Percentiles rank a stretch among this genome's conserved stretches.
phyloP scores from a whole-genome alignment of 495 filamentous ascomycete genomes.

The Parmelia sp. region DNA sequence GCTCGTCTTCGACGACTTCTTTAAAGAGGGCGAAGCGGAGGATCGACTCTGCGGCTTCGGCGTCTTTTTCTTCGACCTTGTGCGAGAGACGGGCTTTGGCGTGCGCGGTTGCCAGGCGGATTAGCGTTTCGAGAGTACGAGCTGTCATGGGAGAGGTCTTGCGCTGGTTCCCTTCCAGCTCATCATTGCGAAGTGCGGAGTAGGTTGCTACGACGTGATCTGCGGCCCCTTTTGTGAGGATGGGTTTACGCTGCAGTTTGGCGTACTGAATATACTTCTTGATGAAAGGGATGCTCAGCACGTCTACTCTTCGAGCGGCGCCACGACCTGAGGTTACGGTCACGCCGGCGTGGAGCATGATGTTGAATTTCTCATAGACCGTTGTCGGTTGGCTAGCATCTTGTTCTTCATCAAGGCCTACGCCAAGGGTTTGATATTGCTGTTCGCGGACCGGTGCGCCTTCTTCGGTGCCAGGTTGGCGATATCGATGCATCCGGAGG shows the following conservation, averaged over 20 bases:
- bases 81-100: slow-evolving; percentile 89
- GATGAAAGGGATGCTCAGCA: slow-evolving; percentile 97
- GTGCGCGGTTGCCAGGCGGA: slow-evolving; percentile 93
- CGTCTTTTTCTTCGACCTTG: slow-evolving; percentile 88
- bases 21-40: slow-evolving; percentile 97
- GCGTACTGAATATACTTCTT: slow-evolving; percentile 99
- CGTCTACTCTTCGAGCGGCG: slow-evolving; percentile 68
- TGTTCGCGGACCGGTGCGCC: slow-evolving; percentile 92
- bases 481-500: slow-evolving; percentile 93
- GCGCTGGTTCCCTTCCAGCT: slow-evolving; percentile 87
- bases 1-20: slow-evolving; percentile 85
- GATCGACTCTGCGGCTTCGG: slow-evolving; percentile 80
- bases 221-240: slow-evolving; percentile 86
- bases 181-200: slow-evolving; percentile 89
- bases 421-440: slow-evolving; percentile 73
- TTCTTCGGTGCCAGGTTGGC: slow-evolving; percentile 89
- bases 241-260: slow-evolving; percentile 83
- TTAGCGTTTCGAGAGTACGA: slow-evolving; percentile 93
- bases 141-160: slow-evolving; percentile 93
- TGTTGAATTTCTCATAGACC: slow-evolving; percentile 93
- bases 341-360: slow-evolving; percentile 92
- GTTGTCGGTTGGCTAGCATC: slow-evolving; percentile 70
- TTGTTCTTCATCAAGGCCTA: slow-evolving; percentile 74
- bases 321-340: slow-evolving; percentile 63
- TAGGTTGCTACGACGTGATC: slow-evolving; percentile 92